Evolutionary conservation across 208 protist genomes (phyloP).

Genomic region (Wallacemonas sp.): DNA sequence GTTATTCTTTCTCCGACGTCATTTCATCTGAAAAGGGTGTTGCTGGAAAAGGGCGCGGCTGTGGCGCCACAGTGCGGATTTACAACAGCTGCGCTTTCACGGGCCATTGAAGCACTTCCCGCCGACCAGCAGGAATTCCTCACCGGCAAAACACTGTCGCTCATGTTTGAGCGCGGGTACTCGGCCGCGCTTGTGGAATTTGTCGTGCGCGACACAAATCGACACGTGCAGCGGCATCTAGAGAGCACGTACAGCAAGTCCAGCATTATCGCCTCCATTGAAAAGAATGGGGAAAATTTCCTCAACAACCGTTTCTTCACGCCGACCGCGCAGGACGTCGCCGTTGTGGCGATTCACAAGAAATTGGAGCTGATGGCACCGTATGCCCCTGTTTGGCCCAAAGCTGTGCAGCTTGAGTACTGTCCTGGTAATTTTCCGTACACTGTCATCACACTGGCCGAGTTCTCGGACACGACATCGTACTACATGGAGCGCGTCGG

Average conservation of each 20-base stretch:
- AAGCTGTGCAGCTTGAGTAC: slow-evolving; percentile 67
- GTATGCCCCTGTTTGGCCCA: slow-evolving; percentile 50
- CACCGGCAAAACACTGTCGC: slow-evolving; percentile 17
- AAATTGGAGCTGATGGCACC: slow-evolving; percentile 53
- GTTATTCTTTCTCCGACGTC: slow-evolving; percentile 22
- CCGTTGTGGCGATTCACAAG: slow-evolving; percentile 42
- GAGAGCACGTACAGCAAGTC: slow-evolving; percentile 57
- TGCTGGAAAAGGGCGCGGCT: slow-evolving; percentile 46
- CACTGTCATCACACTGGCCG: slow-evolving; percentile 52
- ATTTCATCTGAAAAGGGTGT: slow-evolving; percentile 26
- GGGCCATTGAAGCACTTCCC: slow-evolving; percentile 24
- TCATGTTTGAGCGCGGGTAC: slow-evolving; percentile 68
- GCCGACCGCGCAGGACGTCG: slow-evolving; percentile 48
- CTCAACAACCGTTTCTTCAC: slow-evolving; percentile 31
- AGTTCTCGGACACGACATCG: slow-evolving; percentile 74
- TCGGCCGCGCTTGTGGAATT: slow-evolving; percentile 63
- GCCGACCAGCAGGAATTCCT: slow-evolving; percentile 16
- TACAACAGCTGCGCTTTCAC: slow-evolving; percentile 28
- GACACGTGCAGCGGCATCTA: slow-evolving; percentile 31
- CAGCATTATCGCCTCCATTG: slow-evolving; percentile 42
- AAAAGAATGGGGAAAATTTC: slow-evolving; percentile 61
- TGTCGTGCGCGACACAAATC: slow-evolving; percentile 53
- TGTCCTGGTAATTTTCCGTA: slow-evolving; percentile 63
- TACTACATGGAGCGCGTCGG: slow-evolving; percentile 77
- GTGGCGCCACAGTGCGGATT: slow-evolving; percentile 49